Evolutionary conservation across 805 yeast species (phyloP), one percentile per base, ranked within the genome.

Genomic region (Candida xyloterini): DNA sequence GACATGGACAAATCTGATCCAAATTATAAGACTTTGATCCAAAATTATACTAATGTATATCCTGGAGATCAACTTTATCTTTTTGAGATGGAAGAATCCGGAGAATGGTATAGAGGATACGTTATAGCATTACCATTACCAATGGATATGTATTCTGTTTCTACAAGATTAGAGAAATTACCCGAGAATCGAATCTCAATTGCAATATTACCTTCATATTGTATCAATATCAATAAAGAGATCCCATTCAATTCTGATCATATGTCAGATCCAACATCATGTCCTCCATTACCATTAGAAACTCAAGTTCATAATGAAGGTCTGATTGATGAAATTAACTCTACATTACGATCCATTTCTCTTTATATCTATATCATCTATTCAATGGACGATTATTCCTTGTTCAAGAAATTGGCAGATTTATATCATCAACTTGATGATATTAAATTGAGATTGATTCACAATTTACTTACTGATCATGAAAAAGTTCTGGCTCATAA

Each of bases 91-190:
- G 53, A 47, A 16, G 68, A 74, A 59, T 60, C 65, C 28, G 69
- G 70, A 15, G 73, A 73, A 46, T 88, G 95, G 95, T 87, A 80
- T 16, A 71, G 95, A 51, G 95, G 89, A 10, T 87, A 88, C 59
- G 70, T 77, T 4, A 65, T 83, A 25, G 66, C 81, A 27, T 73
- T 79, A 43, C 90, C 95, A 6, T 64, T 79, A 38, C 91, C 91
- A 1, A 71, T 77, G 23, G 87, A 81, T 55, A 83, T 78, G 59
- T 67, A 74, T 30, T 73, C 81, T 26, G 77, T 84, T 10, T 71
- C 79, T 1, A 73, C 78, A 20, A 74, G 77, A 48, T 66, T 78
- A 47, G 85, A 81, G 37, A 76, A 75, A 39, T 64, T 84, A 38
- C 88, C 89, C 0, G 80, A 76, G 29, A 64, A 68, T 38, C 72